phyloP scores from a whole-genome alignment of 768 basidiomycete genomes.

The Mycena sanguinolenta region DNA sequence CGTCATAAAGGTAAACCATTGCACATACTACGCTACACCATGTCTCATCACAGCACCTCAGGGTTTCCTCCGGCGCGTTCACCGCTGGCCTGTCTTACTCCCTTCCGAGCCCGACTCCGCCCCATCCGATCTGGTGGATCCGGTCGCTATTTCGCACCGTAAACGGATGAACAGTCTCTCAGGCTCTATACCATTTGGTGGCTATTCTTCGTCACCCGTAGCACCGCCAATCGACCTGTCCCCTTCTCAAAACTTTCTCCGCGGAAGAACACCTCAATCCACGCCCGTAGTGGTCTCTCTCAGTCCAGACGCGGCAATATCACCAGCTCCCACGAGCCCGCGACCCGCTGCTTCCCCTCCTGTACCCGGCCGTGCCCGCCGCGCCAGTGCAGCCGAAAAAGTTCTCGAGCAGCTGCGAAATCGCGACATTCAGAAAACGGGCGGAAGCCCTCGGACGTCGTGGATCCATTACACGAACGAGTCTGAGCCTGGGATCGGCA shows the following conservation, averaged over 20 bases:
- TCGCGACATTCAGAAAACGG: constrained; percentile 65
- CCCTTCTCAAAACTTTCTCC: constrained; percentile 39
- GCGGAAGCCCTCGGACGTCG: constrained; percentile 52
- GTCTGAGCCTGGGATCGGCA: constrained; percentile 39
- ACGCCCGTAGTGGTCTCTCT: constrained; percentile 40
- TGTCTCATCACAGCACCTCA: constrained; percentile 43
- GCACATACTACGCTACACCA: background rate
- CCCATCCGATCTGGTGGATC: constrained; percentile 36
- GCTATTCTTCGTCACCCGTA: constrained; percentile 39
- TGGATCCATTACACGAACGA: constrained; percentile 60
- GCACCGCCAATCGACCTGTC: constrained; percentile 39
- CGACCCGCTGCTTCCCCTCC: constrained; percentile 30
- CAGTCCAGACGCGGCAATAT: constrained; percentile 40
- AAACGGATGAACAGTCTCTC: constrained; percentile 56
- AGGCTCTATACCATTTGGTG: constrained; percentile 44
- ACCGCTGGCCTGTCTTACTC: constrained; percentile 90
- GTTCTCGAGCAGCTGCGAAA: constrained; percentile 75
- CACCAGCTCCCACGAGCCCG: constrained; percentile 29
- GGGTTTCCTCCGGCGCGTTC: constrained; percentile 94
- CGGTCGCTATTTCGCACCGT: constrained; percentile 44
- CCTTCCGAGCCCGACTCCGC: constrained; percentile 50
- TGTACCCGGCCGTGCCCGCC: constrained; percentile 53
- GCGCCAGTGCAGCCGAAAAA: constrained; percentile 77
- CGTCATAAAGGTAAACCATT: constrained; percentile 84
- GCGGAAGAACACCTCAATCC: constrained; percentile 46